Conservation (phyloP, 768 basidiomycete species). For the Porphyrellus cyaneotinctus region DNA sequence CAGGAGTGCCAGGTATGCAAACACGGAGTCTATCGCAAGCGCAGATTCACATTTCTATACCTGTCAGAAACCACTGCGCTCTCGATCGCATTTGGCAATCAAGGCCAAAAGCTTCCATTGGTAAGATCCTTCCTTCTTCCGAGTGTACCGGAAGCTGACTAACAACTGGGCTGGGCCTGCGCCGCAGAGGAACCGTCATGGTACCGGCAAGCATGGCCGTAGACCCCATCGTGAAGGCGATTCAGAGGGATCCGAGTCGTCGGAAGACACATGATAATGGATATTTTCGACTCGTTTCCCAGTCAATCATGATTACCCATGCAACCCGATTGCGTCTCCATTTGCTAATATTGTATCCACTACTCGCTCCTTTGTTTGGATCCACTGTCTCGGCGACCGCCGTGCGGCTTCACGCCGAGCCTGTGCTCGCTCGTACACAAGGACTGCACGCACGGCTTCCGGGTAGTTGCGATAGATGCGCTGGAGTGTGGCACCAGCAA, state of each 20-base stretch:
- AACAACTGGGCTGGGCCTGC: slow-evolving; percentile 16
- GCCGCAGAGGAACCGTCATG: slow-evolving; percentile 74
- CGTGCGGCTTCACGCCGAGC: slow-evolving; percentile 19
- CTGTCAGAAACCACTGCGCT: slow-evolving; percentile 77
- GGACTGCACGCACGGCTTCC: slow-evolving; percentile 33
- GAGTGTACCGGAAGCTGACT: slow-evolving; percentile 19
- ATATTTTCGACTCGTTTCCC: slow-evolving; percentile 3
- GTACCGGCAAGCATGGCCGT: slow-evolving; percentile 56
- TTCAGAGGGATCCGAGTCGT: slow-evolving; percentile 66
- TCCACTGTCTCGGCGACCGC: slow-evolving; percentile 20
- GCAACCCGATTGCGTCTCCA: slow-evolving; percentile 16
- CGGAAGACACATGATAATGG: slow-evolving; percentile 46
- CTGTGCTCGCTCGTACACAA: slow-evolving; percentile 34
- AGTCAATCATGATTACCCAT: slow-evolving; percentile 22
- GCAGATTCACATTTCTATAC: slow-evolving; percentile 20
- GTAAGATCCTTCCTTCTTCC: slow-evolving; percentile 43
- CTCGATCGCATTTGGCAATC: slow-evolving; percentile 84
- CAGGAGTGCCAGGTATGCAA: slow-evolving; percentile 80
- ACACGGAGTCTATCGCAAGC: slow-evolving; percentile 10
- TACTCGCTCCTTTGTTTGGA: slow-evolving; percentile 12
- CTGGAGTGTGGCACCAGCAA: slow-evolving; percentile 40
- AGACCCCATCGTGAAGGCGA: slow-evolving; percentile 54
- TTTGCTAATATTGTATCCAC: slow-evolving; percentile 27
- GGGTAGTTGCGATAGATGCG: slow-evolving; percentile 52
- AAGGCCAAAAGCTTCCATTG: slow-evolving; percentile 85